Conservation (phyloP, 345 rosid genomes). For the Gossypium bickii region DNA sequence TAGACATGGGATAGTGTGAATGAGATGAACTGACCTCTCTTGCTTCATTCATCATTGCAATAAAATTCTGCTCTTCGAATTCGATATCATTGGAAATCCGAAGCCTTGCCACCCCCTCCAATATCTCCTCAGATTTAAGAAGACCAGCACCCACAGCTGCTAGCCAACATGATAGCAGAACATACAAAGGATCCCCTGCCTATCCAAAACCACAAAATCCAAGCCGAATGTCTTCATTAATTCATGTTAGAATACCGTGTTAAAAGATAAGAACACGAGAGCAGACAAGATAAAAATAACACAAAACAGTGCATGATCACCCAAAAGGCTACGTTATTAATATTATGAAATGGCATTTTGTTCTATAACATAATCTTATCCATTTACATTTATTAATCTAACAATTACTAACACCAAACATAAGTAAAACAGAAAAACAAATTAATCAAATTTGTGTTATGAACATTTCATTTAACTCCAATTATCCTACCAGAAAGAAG, state of each 20-base stretch:
- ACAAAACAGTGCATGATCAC: neutral
- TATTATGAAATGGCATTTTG: neutral
- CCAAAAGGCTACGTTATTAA: neutral
- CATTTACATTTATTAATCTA: no score
- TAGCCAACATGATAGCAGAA: constrained; percentile 86
- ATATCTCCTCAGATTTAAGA: constrained; percentile 85
- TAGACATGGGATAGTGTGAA: neutral
- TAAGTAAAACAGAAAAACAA: no score
- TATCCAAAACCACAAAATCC: constrained; percentile 32
- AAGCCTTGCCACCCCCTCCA: constrained; percentile 78
- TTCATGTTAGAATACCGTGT: neutral
- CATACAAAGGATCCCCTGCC: constrained; percentile 94
- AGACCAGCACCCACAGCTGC: constrained; percentile 97
- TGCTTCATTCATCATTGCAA: constrained; percentile 78
- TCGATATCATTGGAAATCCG: constrained; percentile 78
- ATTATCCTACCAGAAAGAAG: neutral
- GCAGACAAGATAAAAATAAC: neutral
- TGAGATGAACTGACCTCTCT: constrained; percentile 53
- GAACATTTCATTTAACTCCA: no score
- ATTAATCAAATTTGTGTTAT: no score
- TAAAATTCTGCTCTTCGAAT: constrained; percentile 84
- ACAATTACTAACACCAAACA: no score
- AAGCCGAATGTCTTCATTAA: neutral
- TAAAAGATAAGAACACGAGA: neutral
- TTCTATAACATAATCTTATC: neutral